Evolutionary conservation across 176 grass and related monocot genomes (phyloP).

Genomic region (Chrysopogon serrulatus): DNA sequence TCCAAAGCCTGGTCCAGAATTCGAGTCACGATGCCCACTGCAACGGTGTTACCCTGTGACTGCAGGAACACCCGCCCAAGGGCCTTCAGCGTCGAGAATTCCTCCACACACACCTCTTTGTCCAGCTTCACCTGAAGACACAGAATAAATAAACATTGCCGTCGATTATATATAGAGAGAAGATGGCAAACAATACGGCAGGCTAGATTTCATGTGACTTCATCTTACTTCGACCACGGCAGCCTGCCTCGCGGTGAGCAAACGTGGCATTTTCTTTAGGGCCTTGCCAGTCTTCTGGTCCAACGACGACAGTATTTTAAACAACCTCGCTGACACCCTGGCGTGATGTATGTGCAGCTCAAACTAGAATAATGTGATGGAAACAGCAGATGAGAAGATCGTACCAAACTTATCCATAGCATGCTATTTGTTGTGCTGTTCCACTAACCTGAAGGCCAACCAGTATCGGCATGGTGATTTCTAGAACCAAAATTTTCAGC

Average conservation of each 20-base stretch:
- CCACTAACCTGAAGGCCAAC: constrained; percentile 66
- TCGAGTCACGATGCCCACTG: constrained; percentile 60
- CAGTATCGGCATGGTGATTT: constrained; percentile 64
- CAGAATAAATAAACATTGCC: background rate
- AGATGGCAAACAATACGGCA: too few relatives aligned
- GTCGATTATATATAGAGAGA: background rate
- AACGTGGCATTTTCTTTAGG: constrained; percentile 43
- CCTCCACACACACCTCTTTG: constrained; percentile 65
- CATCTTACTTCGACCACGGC: constrained; percentile 52
- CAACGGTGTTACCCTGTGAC: constrained; percentile 58
- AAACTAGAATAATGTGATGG: constrained; percentile 39
- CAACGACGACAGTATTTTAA: constrained; percentile 53
- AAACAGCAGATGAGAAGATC: background rate
- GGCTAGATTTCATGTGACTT: background rate
- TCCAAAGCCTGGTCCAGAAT: constrained; percentile 11
- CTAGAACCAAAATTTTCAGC: constrained; percentile 73
- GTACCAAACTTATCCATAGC: background rate
- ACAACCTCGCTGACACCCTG: constrained; percentile 56
- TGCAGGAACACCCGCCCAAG: constrained; percentile 68
- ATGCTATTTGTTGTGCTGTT: background rate
- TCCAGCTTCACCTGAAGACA: constrained; percentile 64
- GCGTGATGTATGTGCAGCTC: constrained; percentile 76
- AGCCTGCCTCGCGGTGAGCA: constrained; percentile 60
- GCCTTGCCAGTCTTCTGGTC: constrained; percentile 75
- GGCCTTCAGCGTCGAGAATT: constrained; percentile 48